These are phyloP conservation scores for Proteromonas lacertae DNA, from an alignment of 352 stramenopile species.

Conservation along the genomic window DNA sequence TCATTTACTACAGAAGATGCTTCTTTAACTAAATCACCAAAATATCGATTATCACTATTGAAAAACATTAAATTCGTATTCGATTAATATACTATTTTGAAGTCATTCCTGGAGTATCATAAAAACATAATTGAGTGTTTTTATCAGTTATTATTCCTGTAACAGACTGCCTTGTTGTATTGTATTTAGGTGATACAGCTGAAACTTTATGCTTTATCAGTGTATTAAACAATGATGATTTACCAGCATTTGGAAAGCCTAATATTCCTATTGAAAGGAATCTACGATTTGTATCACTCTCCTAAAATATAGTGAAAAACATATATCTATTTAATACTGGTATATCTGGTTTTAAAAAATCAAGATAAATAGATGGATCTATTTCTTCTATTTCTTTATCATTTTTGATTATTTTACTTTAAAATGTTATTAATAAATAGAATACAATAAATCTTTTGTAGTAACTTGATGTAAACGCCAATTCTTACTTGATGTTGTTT, in stretches of 20 bases:
- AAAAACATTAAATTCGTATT: neutral
- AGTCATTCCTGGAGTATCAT: slow-evolving; percentile 1
- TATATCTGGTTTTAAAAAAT: too few species aligned
- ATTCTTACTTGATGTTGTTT: too few species aligned
- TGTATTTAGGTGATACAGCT: neutral
- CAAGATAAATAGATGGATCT: too few species aligned
- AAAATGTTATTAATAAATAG: too few species aligned
- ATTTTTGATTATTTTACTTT: too few species aligned
- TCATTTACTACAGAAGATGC: neutral
- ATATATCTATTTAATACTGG: too few species aligned
- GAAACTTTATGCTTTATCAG: neutral
- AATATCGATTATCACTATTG: neutral
- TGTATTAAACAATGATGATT: neutral
- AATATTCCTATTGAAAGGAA: too few species aligned
- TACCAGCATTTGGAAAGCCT: slow-evolving; percentile 1
- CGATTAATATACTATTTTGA: neutral
- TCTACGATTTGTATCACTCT: too few species aligned
- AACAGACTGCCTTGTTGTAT: neutral
- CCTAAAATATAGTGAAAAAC: too few species aligned
- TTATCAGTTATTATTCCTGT: neutral
- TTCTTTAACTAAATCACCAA: neutral
- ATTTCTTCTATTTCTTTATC: too few species aligned
- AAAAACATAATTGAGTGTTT: neutral
- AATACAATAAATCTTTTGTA: too few species aligned
- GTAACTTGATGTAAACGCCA: too few species aligned